phyloP scores from a whole-genome alignment of 202 grass and related monocot species.

The Zizania palustris region DNA sequence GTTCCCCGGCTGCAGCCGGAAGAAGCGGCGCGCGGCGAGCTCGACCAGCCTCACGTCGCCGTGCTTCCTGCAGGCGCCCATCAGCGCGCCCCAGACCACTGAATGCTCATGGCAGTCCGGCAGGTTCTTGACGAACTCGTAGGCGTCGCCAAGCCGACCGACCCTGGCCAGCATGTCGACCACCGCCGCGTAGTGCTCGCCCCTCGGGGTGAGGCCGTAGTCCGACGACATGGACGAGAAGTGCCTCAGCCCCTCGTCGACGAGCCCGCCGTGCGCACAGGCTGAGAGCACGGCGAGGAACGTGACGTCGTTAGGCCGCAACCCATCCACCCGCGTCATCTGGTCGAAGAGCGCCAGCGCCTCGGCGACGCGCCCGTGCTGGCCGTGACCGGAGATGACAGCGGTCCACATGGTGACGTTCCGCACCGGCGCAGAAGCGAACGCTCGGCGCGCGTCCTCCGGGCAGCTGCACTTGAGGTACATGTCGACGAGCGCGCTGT shows the following conservation, averaged over 20 bases:
- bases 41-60: slow-evolving; percentile 49
- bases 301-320: too few relatives aligned
- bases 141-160: slow-evolving; percentile 51
- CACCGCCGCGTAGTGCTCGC: slow-evolving; percentile 48
- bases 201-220: slow-evolving; percentile 31
- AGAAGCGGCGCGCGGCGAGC: slow-evolving; percentile 48
- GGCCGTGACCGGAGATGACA: slow-evolving; percentile 32
- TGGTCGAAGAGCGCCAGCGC: too few relatives aligned
- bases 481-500: slow-evolving; percentile 58
- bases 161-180: slow-evolving; percentile 59
- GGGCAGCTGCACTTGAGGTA: slow-evolving; percentile 64
- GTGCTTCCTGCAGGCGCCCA: slow-evolving; percentile 64
- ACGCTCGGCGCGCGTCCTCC: slow-evolving; percentile 40
- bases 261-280: slow-evolving; percentile 40
- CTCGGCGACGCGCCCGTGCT: too few relatives aligned
- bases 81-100: slow-evolving; percentile 59
- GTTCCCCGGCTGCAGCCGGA: slow-evolving; percentile 52
- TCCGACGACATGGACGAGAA: slow-evolving; percentile 4
- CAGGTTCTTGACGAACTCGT: slow-evolving; percentile 54
- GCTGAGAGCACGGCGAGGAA: slow-evolving; percentile 31
- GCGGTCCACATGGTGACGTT: slow-evolving; percentile 46
- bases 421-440: slow-evolving; percentile 12
- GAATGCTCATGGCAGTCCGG: slow-evolving; percentile 54
- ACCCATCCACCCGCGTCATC: too few relatives aligned
- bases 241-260: slow-evolving; percentile 34